Conservation (phyloP, 345 rosid genomes). For the Luvunga scandens region DNA sequence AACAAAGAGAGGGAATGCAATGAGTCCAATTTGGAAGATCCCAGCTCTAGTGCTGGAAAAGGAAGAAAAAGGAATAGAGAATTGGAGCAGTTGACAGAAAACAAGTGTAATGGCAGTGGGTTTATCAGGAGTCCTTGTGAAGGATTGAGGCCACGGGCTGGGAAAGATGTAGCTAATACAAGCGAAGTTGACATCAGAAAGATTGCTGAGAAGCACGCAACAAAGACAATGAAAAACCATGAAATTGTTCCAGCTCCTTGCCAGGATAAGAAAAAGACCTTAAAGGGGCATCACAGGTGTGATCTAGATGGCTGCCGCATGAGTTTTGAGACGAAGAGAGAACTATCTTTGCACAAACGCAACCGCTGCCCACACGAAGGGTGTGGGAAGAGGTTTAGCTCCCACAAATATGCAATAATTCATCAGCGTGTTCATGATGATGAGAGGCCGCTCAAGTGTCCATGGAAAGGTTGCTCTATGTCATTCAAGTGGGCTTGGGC, state of each 20-base stretch:
- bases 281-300: slow-evolving; percentile 49
- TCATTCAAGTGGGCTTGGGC: slow-evolving; percentile 99
- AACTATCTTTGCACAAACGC: slow-evolving; percentile 63
- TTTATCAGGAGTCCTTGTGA: slow-evolving; percentile 95
- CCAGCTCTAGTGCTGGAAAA: slow-evolving; percentile 23
- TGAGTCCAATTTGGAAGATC: slow-evolving; percentile 21
- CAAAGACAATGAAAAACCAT: slow-evolving; percentile 40
- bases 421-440: slow-evolving; percentile 95
- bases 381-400: slow-evolving; percentile 76
- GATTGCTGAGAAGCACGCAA: slow-evolving; percentile 28
- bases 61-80: slow-evolving; percentile 56
- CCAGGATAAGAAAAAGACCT: slow-evolving; percentile 31
- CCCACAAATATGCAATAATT: slow-evolving; percentile 74
- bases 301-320: slow-evolving; percentile 78
- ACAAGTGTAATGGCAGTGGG: slow-evolving; percentile 29
- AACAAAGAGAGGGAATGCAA: slow-evolving; percentile 15
- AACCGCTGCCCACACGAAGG: slow-evolving; percentile 78
- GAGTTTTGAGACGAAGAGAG: slow-evolving; percentile 73
- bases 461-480: slow-evolving; percentile 90
- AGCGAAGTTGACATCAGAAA: slow-evolving; percentile 21
- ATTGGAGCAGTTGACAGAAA: slow-evolving; percentile 39
- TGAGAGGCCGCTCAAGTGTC: slow-evolving; percentile 79
- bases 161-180: slow-evolving; percentile 32
- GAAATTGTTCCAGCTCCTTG: slow-evolving; percentile 22
- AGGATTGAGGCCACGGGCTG: slow-evolving; percentile 84